phyloP scores from a whole-genome alignment of 306 rosid genomes.

The Argentina anserina region DNA sequence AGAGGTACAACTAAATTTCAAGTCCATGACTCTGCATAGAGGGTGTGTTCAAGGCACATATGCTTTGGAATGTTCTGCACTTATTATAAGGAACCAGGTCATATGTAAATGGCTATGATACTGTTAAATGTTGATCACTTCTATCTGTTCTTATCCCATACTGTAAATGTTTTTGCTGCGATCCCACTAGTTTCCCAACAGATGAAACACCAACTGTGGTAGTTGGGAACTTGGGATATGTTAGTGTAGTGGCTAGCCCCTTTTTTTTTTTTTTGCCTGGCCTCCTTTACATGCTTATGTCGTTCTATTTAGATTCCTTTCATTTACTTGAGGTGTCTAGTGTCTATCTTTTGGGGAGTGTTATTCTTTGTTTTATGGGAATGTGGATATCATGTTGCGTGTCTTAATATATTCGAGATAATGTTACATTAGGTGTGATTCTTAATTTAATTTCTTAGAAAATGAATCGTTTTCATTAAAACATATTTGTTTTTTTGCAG shows the following conservation, averaged over 20 bases:
- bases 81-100: not conserved
- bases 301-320: not conserved
- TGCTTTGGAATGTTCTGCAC: not conserved
- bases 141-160: not conserved
- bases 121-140: not conserved
- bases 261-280: not conserved
- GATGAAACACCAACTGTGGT: not conserved
- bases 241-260: not conserved
- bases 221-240: too few species aligned
- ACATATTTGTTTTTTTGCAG: slow-evolving; percentile 44
- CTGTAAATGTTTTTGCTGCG: not conserved
- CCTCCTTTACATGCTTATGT: slow-evolving; percentile 6
- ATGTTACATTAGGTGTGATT: not conserved
- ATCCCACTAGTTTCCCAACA: not conserved
- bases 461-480: not conserved
- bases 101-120: not conserved
- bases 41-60: not conserved
- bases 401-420: not conserved
- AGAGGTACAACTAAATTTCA: not conserved
- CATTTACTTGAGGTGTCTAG: not conserved
- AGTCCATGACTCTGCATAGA: not conserved
- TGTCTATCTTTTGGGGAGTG: not conserved
- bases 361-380: not conserved
- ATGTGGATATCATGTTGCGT: not conserved
- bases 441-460: not conserved